Conservation (phyloP, 306 rosid genomes). For the Prunus persica region Prunus_persica_NCBIv2 NC_034012.1:11985501-11986000, state of each 20-base stretch:
- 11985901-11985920: neutral
- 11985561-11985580: slow-evolving; percentile 1
- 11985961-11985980: slow-evolving; percentile 3
- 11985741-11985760: neutral
- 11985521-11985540: neutral
- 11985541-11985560: neutral
- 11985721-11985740: slow-evolving; percentile 77
- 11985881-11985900: slow-evolving; percentile 10
- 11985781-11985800: neutral
- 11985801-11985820: neutral
- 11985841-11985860: neutral
- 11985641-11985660: neutral
- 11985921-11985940: neutral
- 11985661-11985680: slow-evolving; percentile 17
- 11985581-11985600: neutral
- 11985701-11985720: slow-evolving; percentile 70
- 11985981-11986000: slow-evolving; percentile 12
- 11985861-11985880: neutral
- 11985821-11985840: neutral
- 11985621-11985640: neutral
- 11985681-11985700: slow-evolving; percentile 36
- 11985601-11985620: neutral
- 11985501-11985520: neutral
- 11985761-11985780: neutral
- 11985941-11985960: neutral